Percentiles rank a stretch among this genome's conserved stretches.
phyloP scores from a whole-genome alignment of 2,329 filamentous ascomycete genomes.

The Sporothrix protearum region DNA sequence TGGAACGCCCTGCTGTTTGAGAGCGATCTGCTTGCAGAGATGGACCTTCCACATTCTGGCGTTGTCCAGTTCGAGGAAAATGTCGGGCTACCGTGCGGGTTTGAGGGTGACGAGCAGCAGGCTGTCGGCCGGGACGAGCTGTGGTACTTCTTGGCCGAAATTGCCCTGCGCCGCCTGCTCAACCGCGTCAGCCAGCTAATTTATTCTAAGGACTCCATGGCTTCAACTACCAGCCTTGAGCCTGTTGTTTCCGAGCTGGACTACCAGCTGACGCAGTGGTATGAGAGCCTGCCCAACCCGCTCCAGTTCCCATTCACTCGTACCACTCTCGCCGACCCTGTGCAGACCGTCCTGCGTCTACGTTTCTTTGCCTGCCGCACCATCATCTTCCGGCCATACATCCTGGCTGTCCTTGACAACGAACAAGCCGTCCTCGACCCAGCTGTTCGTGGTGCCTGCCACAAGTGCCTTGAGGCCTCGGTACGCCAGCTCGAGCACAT shows the following conservation, averaged over 20 bases:
- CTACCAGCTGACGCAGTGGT: constrained; percentile 80
- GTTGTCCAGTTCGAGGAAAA: constrained; percentile 79
- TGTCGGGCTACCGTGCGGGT: constrained; percentile 73
- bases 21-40: constrained; percentile 72
- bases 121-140: constrained; percentile 67
- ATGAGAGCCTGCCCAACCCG: constrained; percentile 69
- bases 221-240: constrained; percentile 68
- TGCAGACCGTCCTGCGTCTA: constrained; percentile 74
- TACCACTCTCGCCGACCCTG: constrained; percentile 61
- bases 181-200: constrained; percentile 77
- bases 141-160: constrained; percentile 84
- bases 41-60: constrained; percentile 78
- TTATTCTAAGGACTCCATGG: constrained; percentile 69
- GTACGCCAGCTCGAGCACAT: constrained; percentile 77
- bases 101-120: constrained; percentile 65
- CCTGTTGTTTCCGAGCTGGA: constrained; percentile 77
- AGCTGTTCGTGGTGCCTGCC: constrained; percentile 71
- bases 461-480: constrained; percentile 76
- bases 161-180: constrained; percentile 70
- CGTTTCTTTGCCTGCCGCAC: constrained; percentile 82
- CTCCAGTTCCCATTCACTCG: constrained; percentile 74
- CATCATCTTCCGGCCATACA: constrained; percentile 82
- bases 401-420: constrained; percentile 74
- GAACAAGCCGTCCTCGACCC: constrained; percentile 69
- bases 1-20: constrained; percentile 82